phyloP scores from a whole-genome alignment of 2,329 filamentous ascomycete species.

The Fusarium devonianum region DNA sequence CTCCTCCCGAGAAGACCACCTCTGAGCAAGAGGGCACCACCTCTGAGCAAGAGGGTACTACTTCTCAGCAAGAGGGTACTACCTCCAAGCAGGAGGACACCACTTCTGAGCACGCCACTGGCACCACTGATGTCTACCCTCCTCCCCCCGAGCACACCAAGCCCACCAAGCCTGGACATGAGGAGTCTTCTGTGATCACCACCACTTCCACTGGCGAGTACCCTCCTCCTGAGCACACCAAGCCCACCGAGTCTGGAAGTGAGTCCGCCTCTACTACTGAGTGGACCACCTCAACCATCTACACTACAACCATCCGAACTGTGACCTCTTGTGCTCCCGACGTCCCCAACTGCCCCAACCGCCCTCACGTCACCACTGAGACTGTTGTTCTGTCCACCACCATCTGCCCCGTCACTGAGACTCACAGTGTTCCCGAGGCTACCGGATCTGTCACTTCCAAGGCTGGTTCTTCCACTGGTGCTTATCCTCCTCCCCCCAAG shows the following conservation, averaged over 20 bases:
- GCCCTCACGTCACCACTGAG: conserved; percentile 24
- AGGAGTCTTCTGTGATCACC: not conserved
- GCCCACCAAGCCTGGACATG: not conserved
- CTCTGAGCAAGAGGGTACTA: too few relatives aligned
- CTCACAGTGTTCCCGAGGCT: conserved; percentile 5
- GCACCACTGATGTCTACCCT: not conserved
- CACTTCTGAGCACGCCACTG: too few relatives aligned
- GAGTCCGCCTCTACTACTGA: not conserved
- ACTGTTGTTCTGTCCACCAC: conserved; percentile 23
- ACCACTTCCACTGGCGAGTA: not conserved
- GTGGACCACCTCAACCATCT: conserved; percentile 28
- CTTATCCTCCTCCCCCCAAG: conserved; percentile 4
- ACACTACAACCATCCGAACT: conserved; percentile 26
- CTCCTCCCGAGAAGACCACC: not conserved
- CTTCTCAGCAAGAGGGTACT: too few relatives aligned
- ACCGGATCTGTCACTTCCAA: conserved; percentile 11
- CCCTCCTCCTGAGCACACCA: not conserved
- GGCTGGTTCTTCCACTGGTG: too few relatives aligned
- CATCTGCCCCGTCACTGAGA: conserved; percentile 25
- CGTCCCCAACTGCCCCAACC: conserved; percentile 14
- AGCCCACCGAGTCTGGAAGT: conserved; percentile 4
- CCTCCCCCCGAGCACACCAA: not conserved
- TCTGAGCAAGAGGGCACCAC: too few relatives aligned
- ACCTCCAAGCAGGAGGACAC: too few relatives aligned
- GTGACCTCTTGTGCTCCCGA: conserved; percentile 25